Base-by-base conservation (phyloP, 441 rosid species). In the Francoa sonchifolia region DNA sequence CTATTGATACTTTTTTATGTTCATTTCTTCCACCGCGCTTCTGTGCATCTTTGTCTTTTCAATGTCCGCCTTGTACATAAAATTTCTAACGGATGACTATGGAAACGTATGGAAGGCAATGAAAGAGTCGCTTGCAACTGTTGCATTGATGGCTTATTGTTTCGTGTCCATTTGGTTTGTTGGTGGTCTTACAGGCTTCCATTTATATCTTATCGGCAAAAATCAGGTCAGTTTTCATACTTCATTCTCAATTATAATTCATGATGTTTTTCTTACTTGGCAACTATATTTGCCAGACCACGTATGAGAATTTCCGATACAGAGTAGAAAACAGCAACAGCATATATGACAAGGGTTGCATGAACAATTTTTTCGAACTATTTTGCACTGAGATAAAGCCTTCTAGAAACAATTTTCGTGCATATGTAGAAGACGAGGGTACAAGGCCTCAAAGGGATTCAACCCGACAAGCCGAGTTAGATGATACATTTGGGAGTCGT, bases 1-100 rank as follows among this genome's bases (percentile, higher is more conserved):
- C 52, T 74, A 78, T 52, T 65, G 82, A n/a, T 72, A 62, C 49
- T 78, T 78, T 72, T 74, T 74, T 70, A 55, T 78, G 73, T 78
- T 78, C 51, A 62, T 78, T 53, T 69, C 77, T 54, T 74, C 77
- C 31, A 51, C 70, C 8, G 62, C 79, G 8, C 60, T 74, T 45
- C 87, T 78, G 27, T 74, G 87, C 58, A 39, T 66, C 54, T 74
- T 69, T 28, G 67, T 78, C 41, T 58, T 74, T 9, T 69, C 73
- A 31, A 72, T 74, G 55, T 69, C 77, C 12, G 74, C 68, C 27
- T 68, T 67, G 52, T 55, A 67, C 48, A 42, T 74, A 38, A 78
- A 74, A 62, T 60, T 69, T 48, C 68, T 67, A 14, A 58, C 54
- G 48, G 60, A 68, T 35, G 62, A 72, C 26, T 42, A 50, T 11